Evolutionary conservation across 1,284 basidiomycete genomes (phyloP).

Genomic region (Melanopsichium pennsylvanicum): DNA sequence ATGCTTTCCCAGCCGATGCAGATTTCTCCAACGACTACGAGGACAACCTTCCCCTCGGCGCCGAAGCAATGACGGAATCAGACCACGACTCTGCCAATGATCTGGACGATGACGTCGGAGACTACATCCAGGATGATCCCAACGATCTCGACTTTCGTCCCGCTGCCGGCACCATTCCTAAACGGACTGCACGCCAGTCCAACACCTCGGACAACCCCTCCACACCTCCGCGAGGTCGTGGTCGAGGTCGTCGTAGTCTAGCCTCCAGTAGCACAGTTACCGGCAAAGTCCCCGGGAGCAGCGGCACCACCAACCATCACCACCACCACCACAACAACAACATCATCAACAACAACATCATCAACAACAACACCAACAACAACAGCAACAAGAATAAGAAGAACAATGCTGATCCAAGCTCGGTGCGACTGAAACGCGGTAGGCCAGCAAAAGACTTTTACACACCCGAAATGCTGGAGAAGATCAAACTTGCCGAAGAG

Average conservation of each 20-base stretch:
- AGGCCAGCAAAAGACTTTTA: constrained; percentile 13
- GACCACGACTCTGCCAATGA: constrained; percentile 19
- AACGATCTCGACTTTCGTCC: constrained; percentile 30
- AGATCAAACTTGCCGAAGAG: constrained; percentile 19
- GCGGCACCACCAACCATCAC: no score
- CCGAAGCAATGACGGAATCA: constrained; percentile 25
- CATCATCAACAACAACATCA: no score
- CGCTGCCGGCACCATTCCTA: background rate
- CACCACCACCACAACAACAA: no score
- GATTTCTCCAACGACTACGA: constrained; percentile 1
- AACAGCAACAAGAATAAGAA: no score
- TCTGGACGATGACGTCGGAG: constrained; percentile 19
- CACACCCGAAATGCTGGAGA: constrained; percentile 12
- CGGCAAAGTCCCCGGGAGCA: constrained; percentile 21
- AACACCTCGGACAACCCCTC: background rate
- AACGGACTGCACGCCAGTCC: constrained; percentile 2
- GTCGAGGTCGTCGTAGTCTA: constrained; percentile 5
- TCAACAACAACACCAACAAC: no score
- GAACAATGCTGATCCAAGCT: no score
- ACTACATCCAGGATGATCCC: constrained; percentile 5
- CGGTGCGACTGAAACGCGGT: constrained; percentile 3
- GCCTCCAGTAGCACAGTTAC: constrained; percentile 6
- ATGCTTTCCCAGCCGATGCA: constrained; percentile 1
- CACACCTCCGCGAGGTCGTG: constrained; percentile 1
- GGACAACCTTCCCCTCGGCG: constrained; percentile 21